These are phyloP conservation scores for Thielaviopsis musarum DNA, from an alignment of 2,329 filamentous ascomycete species.

Conservation along the genomic window DNA sequence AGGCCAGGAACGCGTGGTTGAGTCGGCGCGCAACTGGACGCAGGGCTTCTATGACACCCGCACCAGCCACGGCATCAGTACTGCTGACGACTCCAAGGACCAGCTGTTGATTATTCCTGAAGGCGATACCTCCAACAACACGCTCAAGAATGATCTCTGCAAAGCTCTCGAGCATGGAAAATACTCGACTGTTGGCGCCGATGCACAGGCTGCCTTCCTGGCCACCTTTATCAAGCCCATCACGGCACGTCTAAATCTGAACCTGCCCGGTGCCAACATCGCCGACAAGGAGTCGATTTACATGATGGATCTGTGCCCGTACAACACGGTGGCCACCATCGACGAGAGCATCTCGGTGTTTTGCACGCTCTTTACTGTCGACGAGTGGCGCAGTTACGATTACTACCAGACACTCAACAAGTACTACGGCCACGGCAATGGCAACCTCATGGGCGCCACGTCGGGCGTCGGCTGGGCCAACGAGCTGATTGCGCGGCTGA, in stretches of 20 bases:
- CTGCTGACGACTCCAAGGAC: constrained; percentile 29
- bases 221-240: constrained; percentile 51
- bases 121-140: constrained; percentile 54
- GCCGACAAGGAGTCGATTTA: constrained; percentile 44
- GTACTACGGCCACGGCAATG: constrained; percentile 66
- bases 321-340: constrained; percentile 53
- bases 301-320: constrained; percentile 82
- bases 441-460: constrained; percentile 63
- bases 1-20: constrained; percentile 52
- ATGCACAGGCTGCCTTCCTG: constrained; percentile 40
- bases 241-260: constrained; percentile 48
- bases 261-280: constrained; percentile 52
- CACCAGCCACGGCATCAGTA: constrained; percentile 21
- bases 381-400: constrained; percentile 65
- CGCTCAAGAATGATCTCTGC: constrained; percentile 60
- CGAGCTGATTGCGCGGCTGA: constrained; percentile 71
- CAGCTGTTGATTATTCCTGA: constrained; percentile 56
- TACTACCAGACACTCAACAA: constrained; percentile 69
- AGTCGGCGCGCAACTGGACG: constrained; percentile 60
- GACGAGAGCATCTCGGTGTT: constrained; percentile 46
- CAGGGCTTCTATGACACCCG: constrained; percentile 47
- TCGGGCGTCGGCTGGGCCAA: constrained; percentile 81
- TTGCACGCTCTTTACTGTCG: constrained; percentile 54
- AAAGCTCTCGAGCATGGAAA: constrained; percentile 48
- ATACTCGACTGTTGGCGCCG: constrained; percentile 28